Evolutionary conservation across 257 asterid genomes (phyloP).

Genomic region (Plantago ovata): DNA sequence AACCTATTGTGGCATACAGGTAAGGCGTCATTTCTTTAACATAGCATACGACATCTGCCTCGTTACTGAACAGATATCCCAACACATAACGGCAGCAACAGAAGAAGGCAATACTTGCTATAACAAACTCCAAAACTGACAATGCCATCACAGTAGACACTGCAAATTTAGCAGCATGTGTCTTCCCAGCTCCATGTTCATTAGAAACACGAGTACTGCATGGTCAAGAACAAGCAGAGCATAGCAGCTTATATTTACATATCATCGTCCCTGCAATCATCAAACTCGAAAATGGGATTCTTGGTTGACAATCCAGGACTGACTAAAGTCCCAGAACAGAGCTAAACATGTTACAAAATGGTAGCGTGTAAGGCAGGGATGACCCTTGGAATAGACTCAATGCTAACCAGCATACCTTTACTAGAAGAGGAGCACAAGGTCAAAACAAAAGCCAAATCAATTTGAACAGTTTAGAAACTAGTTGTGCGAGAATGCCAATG

Average conservation of each 20-base stretch:
- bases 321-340: conserved; percentile 71
- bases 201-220: conserved; percentile 60
- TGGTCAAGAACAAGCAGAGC: too few species aligned
- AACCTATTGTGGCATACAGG: conserved; percentile 42
- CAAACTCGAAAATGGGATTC: conserved; percentile 72
- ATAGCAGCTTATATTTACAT: too few species aligned
- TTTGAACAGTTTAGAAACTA: too few species aligned
- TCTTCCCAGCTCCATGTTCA: conserved; percentile 73
- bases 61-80: conserved; percentile 51
- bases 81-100: conserved; percentile 36
- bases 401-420: too few species aligned
- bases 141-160: conserved; percentile 32
- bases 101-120: conserved; percentile 35
- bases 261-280: conserved; percentile 65
- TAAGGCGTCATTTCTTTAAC: conserved; percentile 49
- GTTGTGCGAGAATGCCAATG: too few species aligned
- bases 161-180: conserved; percentile 42
- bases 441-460: too few species aligned
- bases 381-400: too few species aligned
- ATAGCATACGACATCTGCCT: conserved; percentile 43
- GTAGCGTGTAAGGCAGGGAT: too few species aligned
- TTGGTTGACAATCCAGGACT: conserved; percentile 71
- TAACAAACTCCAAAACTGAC: conserved; percentile 37
- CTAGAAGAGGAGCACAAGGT: too few species aligned
- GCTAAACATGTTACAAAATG: conserved; percentile 92